Conservation (phyloP, 306 rosid genomes). For the Cucumis cinereus region DNA sequence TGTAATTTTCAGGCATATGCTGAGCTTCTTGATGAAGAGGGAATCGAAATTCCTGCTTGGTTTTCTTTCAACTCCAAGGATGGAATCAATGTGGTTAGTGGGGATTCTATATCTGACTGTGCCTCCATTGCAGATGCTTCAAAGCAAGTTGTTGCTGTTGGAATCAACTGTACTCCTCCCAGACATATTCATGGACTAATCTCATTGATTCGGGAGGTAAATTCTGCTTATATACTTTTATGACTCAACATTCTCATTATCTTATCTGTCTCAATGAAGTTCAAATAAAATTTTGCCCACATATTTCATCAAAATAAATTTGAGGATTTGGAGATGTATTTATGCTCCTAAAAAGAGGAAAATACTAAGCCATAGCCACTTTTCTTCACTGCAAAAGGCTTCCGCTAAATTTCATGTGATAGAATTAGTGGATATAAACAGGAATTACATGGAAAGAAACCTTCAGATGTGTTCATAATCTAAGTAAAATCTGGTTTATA, state of each 20-base stretch:
- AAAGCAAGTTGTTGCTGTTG: slow-evolving; percentile 56
- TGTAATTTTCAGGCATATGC: slow-evolving; percentile 51
- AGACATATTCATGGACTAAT: slow-evolving; percentile 61
- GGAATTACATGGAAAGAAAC: background rate
- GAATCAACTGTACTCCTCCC: slow-evolving; percentile 86
- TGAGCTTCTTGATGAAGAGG: slow-evolving; percentile 67
- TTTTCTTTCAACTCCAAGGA: slow-evolving; percentile 70
- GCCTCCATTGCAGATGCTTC: slow-evolving; percentile 63
- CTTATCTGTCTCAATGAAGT: background rate
- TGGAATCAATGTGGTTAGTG: slow-evolving; percentile 53
- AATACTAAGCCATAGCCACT: background rate
- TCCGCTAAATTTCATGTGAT: background rate
- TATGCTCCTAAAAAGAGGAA: background rate
- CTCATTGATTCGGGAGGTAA: slow-evolving; percentile 46
- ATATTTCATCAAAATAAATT: background rate
- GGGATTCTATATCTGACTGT: slow-evolving; percentile 67
- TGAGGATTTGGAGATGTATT: background rate
- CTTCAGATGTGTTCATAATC: background rate
- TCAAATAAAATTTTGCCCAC: background rate
- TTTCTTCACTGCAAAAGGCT: background rate
- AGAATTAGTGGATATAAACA: background rate
- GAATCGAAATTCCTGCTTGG: slow-evolving; percentile 75
- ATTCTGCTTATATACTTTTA: background rate
- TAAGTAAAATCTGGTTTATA: slow-evolving; percentile 1
- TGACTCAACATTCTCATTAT: background rate